Evolutionary conservation across 169 alveolate species (phyloP), one percentile per base, ranked within the genome.

Genomic region (Eimeria sp.): DNA sequence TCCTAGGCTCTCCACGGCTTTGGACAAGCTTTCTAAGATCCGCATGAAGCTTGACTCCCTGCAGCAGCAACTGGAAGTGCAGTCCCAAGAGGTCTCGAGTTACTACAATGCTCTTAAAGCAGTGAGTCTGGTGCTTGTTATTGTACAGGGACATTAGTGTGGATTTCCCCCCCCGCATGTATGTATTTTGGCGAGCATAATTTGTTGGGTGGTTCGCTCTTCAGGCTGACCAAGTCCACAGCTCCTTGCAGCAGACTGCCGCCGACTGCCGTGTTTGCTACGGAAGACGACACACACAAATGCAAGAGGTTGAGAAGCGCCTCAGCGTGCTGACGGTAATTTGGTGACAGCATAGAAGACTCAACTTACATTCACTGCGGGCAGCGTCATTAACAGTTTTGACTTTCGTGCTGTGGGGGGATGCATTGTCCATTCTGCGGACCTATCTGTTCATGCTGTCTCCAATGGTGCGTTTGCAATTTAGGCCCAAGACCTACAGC

Each of bases 201-300:
- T 5, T 47, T 49, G 67, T 49, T 80, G 67, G 70, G 49, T 43
- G 67, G 70, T 49, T 49, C 43, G 25, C 22, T 73, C 13, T 57
- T 58, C 51, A 94, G 96, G 96, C 96, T 54, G 94, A 82, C 27
- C 94, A 72, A 34, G 89, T 94, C 58, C 92, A 72, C 86, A 83
- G 83, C 78, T 61, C 96, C 61, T 61, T 94, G 89, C 94, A 94
- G 82, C 90, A 88, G 40, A 63, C 96, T 25, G 78, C 91, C 45
- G 87, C 96, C 43, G 96, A 94, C 82, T 94, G 96, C 82, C 83
- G 73, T 14, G 96, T 94, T 76, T 94, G 96, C 80, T 94, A 83
- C 82, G 86, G 90, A 40, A 72, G 96, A 25, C 86, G 96, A 1
- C 83, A 88, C 27, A 83, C 96, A 76, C 96, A 94, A 90, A 58